Evolutionary conservation across 805 yeast species (phyloP).

Genomic region (Schwanniomyces sp.): DNA sequence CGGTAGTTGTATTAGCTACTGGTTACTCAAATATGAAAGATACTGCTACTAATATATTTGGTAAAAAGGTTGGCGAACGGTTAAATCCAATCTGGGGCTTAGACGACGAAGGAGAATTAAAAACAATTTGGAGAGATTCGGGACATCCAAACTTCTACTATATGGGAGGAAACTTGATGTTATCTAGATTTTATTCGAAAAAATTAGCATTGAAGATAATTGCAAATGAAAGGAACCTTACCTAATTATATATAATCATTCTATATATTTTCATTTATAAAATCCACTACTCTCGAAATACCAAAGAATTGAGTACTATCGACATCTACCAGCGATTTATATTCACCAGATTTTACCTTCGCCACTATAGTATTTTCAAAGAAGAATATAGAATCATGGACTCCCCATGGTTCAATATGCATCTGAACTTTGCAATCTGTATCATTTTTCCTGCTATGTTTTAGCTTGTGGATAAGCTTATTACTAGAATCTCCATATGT

Average conservation of each 20-base stretch:
- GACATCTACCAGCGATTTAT: conserved; percentile 4
- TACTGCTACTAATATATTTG: conserved; percentile 38
- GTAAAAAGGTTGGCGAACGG: conserved; percentile 32
- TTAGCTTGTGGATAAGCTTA: conserved; percentile 12
- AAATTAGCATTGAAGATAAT: conserved; percentile 40
- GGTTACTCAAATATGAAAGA: conserved; percentile 45
- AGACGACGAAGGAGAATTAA: conserved; percentile 44
- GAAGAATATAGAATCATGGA: conserved; percentile 30
- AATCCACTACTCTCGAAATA: conserved; percentile 19
- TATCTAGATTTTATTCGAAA: conserved; percentile 39
- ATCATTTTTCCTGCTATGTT: conserved; percentile 11
- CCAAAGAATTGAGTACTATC: conserved; percentile 12
- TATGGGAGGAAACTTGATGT: conserved; percentile 43
- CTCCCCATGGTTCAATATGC: conserved; percentile 37
- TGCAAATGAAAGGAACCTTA: conserved; percentile 18
- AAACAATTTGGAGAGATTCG: conserved; percentile 36
- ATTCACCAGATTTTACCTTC: conserved; percentile 6
- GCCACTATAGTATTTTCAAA: conserved; percentile 20
- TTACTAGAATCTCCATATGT: conserved; percentile 27
- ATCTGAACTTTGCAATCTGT: conserved; percentile 21
- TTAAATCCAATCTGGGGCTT: conserved; percentile 43
- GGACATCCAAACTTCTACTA: conserved; percentile 43
- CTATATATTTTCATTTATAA: conserved; percentile 22
- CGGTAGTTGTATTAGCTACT: conserved; percentile 45
- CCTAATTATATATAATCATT: not conserved